Evolutionary conservation across 352 stramenopile genomes (phyloP).

Genomic region (Phytopythium chamaehyphon): DNA sequence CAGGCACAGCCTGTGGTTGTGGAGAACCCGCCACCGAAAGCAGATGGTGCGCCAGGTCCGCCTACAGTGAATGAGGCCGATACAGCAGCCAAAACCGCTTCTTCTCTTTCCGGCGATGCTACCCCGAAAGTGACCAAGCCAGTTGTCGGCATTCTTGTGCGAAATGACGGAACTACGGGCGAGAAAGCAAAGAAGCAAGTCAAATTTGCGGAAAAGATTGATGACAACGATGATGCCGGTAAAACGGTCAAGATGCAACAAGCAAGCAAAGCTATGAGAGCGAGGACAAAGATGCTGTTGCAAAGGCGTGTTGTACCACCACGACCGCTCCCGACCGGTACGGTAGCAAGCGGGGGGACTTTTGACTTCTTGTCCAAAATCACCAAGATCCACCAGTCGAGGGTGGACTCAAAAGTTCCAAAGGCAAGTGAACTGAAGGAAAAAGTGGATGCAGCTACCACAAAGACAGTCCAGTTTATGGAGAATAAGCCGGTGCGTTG

Average conservation of each 20-base stretch:
- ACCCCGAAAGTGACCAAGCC: slow-evolving; percentile 12
- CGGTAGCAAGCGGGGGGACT: slow-evolving; percentile 71
- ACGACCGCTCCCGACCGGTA: slow-evolving; percentile 46
- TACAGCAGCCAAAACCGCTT: slow-evolving; percentile 3
- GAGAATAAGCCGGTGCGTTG: slow-evolving; percentile 1
- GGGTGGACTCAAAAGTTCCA: background rate
- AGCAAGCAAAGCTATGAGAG: too few species aligned
- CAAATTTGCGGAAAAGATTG: slow-evolving; percentile 46
- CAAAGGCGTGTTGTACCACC: slow-evolving; percentile 27
- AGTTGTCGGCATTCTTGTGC: slow-evolving; percentile 15
- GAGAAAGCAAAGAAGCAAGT: slow-evolving; percentile 52
- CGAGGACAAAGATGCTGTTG: slow-evolving; percentile 14
- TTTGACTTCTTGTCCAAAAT: slow-evolving; percentile 89
- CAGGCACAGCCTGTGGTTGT: slow-evolving; percentile 1
- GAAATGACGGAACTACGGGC: slow-evolving; percentile 9
- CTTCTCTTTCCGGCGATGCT: background rate
- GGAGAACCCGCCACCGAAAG: background rate
- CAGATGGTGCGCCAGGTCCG: too few species aligned
- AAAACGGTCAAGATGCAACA: background rate
- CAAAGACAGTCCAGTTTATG: slow-evolving; percentile 7
- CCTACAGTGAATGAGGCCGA: background rate
- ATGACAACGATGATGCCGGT: slow-evolving; percentile 13
- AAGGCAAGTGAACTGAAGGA: slow-evolving; percentile 5
- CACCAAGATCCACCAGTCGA: slow-evolving; percentile 12
- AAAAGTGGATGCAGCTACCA: slow-evolving; percentile 19